Percentiles rank a stretch among this genome's conserved stretches.
Conservation (phyloP, 768 basidiomycete genomes). For the Russula compacta region DNA sequence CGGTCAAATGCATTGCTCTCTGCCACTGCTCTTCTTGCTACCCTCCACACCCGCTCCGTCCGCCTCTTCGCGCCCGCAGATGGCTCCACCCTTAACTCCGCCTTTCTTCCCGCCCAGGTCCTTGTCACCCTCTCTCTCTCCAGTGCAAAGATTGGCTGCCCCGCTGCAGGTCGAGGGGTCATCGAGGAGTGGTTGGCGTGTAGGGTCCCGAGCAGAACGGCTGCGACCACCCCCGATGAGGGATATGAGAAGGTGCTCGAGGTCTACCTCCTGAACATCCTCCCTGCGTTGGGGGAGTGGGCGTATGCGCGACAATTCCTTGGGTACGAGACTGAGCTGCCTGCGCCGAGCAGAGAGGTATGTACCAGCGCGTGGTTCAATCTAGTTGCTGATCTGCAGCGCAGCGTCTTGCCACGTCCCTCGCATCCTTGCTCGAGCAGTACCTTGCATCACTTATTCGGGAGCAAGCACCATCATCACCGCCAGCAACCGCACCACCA, state of each 20-base stretch:
- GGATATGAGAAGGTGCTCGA: slow-evolving; percentile 71
- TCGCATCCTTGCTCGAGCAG: slow-evolving; percentile 10
- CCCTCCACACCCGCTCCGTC: slow-evolving; percentile 56
- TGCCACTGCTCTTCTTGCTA: slow-evolving; percentile 46
- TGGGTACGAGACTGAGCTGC: slow-evolving; percentile 60
- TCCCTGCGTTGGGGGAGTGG: slow-evolving; percentile 72
- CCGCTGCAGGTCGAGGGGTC: slow-evolving; percentile 52
- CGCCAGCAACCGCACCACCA: not conserved
- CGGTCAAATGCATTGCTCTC: slow-evolving; percentile 47
- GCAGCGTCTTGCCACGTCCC: slow-evolving; percentile 8
- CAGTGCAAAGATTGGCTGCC: slow-evolving; percentile 55
- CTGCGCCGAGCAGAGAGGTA: slow-evolving; percentile 41
- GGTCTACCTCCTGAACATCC: slow-evolving; percentile 62
- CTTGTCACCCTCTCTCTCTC: slow-evolving; percentile 62
- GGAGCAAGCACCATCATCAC: not conserved
- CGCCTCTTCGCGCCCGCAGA: slow-evolving; percentile 53
- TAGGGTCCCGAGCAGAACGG: slow-evolving; percentile 31
- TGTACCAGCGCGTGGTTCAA: slow-evolving; percentile 20
- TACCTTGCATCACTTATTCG: slow-evolving; percentile 2
- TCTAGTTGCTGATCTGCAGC: slow-evolving; percentile 1
- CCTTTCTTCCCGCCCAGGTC: slow-evolving; percentile 60
- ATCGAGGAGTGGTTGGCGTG: slow-evolving; percentile 74
- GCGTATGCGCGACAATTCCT: slow-evolving; percentile 71
- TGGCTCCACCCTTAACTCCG: slow-evolving; percentile 33
- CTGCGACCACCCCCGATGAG: slow-evolving; percentile 28